phyloP scores from a whole-genome alignment of 305 asterid genomes.

The Fraxinus floribunda region DNA sequence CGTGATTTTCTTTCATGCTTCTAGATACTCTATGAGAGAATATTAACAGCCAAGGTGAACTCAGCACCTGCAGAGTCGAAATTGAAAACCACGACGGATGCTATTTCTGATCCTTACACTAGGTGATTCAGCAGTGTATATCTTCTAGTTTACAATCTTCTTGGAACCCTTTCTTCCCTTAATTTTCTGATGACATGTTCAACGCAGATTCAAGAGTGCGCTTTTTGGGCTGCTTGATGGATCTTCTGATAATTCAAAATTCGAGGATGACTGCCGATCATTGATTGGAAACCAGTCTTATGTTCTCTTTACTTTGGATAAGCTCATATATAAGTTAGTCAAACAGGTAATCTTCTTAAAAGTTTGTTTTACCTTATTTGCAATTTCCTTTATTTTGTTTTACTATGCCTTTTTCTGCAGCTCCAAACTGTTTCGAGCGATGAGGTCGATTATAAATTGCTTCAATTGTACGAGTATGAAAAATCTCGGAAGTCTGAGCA shows the following conservation, averaged over 20 bases:
- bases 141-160: constrained; percentile 3
- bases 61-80: constrained; percentile 27
- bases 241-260: constrained; percentile 84
- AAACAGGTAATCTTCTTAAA: constrained; percentile 54
- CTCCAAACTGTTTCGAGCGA: constrained; percentile 45
- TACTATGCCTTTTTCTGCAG: constrained; percentile 23
- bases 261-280: constrained; percentile 94
- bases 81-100: constrained; percentile 28
- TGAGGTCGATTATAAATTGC: constrained; percentile 43
- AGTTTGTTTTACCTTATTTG: neutral
- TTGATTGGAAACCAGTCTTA: constrained; percentile 93
- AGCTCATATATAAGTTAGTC: constrained; percentile 87
- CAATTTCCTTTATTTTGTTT: constrained; percentile 6
- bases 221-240: constrained; percentile 93
- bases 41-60: constrained; percentile 31
- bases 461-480: constrained; percentile 46
- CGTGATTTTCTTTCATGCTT: neutral
- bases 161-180: constrained; percentile 4
- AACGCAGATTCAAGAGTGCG: constrained; percentile 79
- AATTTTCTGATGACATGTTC: neutral
- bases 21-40: constrained; percentile 31
- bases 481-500: constrained; percentile 39
- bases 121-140: constrained; percentile 22
- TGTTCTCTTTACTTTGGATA: constrained; percentile 93
- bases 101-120: constrained; percentile 31